Evolutionary conservation across 2,329 filamentous ascomycete genomes (phyloP).

Genomic region (Microascus cirrosus): DNA sequence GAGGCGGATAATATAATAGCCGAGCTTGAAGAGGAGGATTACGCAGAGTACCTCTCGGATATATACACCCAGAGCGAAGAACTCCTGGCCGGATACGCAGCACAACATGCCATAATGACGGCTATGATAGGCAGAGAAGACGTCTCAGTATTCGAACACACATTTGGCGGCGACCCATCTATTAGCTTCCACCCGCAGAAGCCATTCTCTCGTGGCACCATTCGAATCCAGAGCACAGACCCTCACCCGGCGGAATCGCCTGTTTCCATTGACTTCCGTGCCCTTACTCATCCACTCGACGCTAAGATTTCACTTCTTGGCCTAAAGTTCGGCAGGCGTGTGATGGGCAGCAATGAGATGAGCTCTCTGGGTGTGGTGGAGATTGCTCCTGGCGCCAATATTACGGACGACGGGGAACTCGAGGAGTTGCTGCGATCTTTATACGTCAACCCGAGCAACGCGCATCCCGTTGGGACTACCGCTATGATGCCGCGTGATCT

Average conservation of each 20-base stretch:
- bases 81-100: conserved; percentile 24
- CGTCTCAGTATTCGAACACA: conserved; percentile 16
- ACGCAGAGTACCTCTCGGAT: conserved; percentile 18
- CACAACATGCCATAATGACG: conserved; percentile 20
- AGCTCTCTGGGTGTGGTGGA: conserved; percentile 13
- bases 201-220: conserved; percentile 12
- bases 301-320: conserved; percentile 7
- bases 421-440: conserved; percentile 1
- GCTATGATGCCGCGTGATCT: conserved; percentile 15
- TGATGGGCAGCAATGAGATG: conserved; percentile 14
- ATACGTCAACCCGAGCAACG: conserved; percentile 9
- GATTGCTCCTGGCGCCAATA: conserved; percentile 10
- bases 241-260: conserved; percentile 13
- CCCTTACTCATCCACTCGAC: conserved; percentile 11
- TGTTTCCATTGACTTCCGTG: conserved; percentile 11
- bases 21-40: conserved; percentile 17
- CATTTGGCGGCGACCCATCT: conserved; percentile 18
- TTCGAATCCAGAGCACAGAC: conserved; percentile 11
- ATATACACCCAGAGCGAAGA: conserved; percentile 15
- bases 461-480: conserved; percentile 4
- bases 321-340: conserved; percentile 8
- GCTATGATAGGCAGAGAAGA: conserved; percentile 15
- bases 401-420: conserved; percentile 11
- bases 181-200: conserved; percentile 13
- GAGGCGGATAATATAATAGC: conserved; percentile 8